phyloP scores from a whole-genome alignment of 176 grass and related monocot species.

The Musa schizocarpa region DNA sequence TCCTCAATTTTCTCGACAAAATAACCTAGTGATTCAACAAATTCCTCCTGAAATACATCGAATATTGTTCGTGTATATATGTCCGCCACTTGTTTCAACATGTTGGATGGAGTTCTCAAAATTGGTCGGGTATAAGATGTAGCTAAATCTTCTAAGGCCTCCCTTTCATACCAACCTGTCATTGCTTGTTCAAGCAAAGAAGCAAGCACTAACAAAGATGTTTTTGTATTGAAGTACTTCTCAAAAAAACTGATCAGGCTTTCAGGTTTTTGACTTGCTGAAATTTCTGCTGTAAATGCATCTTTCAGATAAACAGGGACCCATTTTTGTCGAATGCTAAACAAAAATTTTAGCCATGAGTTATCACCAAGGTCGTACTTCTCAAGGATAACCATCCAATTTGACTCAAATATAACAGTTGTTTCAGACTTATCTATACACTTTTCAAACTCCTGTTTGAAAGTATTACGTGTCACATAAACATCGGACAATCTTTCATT shows the following conservation, averaged over 20 bases:
- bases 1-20: conserved; percentile 37
- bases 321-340: conserved; percentile 40
- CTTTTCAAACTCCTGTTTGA: conserved; percentile 36
- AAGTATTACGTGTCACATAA: conserved; percentile 32
- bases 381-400: conserved; percentile 37
- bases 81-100: conserved; percentile 38
- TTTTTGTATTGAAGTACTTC: conserved; percentile 46
- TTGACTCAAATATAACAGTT: conserved; percentile 42
- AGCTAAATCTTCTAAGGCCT: conserved; percentile 59
- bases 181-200: conserved; percentile 62
- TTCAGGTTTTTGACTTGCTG: conserved; percentile 32
- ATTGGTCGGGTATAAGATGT: conserved; percentile 49
- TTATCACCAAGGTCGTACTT: conserved; percentile 48
- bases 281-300: conserved; percentile 51
- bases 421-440: conserved; percentile 33
- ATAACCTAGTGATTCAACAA: conserved; percentile 43
- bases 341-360: conserved; percentile 49
- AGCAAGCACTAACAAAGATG: conserved; percentile 41
- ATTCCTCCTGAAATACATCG: conserved; percentile 58
- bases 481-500: conserved; percentile 30
- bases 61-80: conserved; percentile 40
- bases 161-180: conserved; percentile 46
- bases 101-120: conserved; percentile 47
- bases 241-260: conserved; percentile 42
- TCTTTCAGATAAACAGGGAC: conserved; percentile 41